Percentiles rank a stretch among this genome's conserved stretches.
phyloP scores from a whole-genome alignment of 257 asterid genomes.

The Solanum sejunctum region DNA sequence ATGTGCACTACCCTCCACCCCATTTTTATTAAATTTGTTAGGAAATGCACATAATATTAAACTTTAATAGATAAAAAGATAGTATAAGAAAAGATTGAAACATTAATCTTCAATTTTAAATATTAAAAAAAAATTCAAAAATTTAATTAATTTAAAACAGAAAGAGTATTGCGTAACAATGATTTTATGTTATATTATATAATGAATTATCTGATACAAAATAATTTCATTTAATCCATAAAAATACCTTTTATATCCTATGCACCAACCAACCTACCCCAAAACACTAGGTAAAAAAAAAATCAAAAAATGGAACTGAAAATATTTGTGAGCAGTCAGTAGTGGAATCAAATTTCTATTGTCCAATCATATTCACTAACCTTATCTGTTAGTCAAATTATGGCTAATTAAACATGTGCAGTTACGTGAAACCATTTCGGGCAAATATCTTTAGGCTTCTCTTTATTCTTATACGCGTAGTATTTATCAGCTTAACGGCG shows the following conservation, averaged over 20 bases:
- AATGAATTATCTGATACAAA: not conserved
- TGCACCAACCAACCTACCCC: not conserved
- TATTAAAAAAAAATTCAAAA: too few relatives aligned
- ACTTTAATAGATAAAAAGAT: too few relatives aligned
- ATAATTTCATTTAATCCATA: not conserved
- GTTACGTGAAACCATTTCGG: not conserved
- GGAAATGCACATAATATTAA: too few relatives aligned
- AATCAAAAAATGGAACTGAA: not conserved
- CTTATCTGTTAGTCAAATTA: not conserved
- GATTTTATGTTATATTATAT: too few relatives aligned
- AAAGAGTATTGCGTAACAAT: too few relatives aligned
- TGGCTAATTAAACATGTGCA: not conserved
- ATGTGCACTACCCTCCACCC: too few relatives aligned
- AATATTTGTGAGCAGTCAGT: not conserved
- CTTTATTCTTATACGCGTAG: not conserved
- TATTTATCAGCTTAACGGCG: conserved; percentile 3
- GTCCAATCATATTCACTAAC: not conserved
- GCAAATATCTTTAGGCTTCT: not conserved
- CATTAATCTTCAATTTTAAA: too few relatives aligned
- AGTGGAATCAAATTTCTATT: not conserved
- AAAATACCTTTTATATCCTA: not conserved
- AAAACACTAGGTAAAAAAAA: not conserved
- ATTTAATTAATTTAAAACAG: too few relatives aligned
- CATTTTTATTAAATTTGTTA: too few relatives aligned
- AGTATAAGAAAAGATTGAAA: too few relatives aligned